Base-by-base conservation (phyloP, 2,329 filamentous ascomycete genomes). In the Pyricularia sp. region DNA sequence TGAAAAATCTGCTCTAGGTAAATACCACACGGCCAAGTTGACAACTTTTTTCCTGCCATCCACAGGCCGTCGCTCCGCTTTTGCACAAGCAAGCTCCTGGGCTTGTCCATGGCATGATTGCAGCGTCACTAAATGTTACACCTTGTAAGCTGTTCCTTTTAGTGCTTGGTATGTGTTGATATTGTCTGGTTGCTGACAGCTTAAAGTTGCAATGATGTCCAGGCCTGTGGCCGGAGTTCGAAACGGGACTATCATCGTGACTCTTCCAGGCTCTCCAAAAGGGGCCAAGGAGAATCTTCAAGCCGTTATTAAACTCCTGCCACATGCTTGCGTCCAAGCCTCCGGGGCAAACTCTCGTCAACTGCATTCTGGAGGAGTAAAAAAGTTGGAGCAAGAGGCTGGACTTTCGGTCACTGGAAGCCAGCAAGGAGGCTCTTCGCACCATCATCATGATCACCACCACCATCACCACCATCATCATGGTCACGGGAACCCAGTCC, bases 261-360 rank as follows among this genome's bases (percentile, higher is more conserved):
- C 94, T 0, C 79, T 99, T 3, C 94, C 94, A 0, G 94, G 94
- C 1, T 97, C 93, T 0, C 94, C 94, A 0, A 97, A 97, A 74
- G 94, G 93, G 1, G 94, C 94, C 9, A 90, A 87, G 71, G 94
- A 99, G 78, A 99, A 97, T 72, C 82, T 99, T 0, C 87, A 94
- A 72, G 88, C 93, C 1, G 81, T 99, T 7, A 79, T 99, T 67
- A 96, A 92, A 73, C 86, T 93, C n/a, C 78, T 99, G 6, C 93
- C 93, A 0, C 94, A 99, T 76, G 94, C 94, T n/a, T 99, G 94
- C 70, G 78, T 90, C 8, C 93, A 97, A 78, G 90, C 91, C 31
- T 86, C 89, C 0, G 94, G 93, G 0, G 87, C 85, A 16, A 86
- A 96, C 72, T 97, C 94, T 0, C 84, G 94, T 69, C 75, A 79